Conservation (phyloP, 148 eudicot species). For the Chenopodium formosanum region DNA sequence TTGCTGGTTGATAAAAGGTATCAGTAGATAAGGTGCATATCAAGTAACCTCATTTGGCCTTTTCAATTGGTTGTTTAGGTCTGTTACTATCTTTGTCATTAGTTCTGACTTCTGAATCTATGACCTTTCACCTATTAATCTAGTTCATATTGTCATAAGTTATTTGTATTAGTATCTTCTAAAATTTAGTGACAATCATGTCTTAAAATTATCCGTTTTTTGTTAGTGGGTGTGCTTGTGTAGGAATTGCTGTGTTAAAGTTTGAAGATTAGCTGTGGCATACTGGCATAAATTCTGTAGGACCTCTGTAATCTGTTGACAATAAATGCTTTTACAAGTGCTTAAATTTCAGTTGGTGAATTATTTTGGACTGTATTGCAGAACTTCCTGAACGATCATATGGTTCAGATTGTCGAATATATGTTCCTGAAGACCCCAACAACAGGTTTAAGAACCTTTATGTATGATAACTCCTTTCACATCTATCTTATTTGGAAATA, state of each 20-base stretch:
- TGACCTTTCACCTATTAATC: not conserved
- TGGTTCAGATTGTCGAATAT: constrained; percentile 91
- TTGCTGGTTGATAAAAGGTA: not conserved
- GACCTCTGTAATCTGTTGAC: not conserved
- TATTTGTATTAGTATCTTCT: not conserved
- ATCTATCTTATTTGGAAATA: constrained; percentile 19
- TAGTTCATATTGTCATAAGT: not conserved
- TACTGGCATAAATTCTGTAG: not conserved
- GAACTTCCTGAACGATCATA: constrained; percentile 98
- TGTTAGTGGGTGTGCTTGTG: not conserved
- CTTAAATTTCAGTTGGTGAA: constrained; percentile 4
- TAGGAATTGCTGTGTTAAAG: not conserved
- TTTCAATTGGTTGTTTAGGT: not conserved
- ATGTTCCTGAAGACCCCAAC: constrained; percentile 75
- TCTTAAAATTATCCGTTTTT: not conserved
- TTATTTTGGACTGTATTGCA: constrained; percentile 30
- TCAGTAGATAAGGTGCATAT: not conserved
- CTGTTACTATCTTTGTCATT: not conserved
- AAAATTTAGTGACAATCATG: not conserved
- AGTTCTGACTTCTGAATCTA: not conserved
- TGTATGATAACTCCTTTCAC: constrained; percentile 84
- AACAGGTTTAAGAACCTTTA: constrained; percentile 99
- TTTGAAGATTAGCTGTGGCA: not conserved
- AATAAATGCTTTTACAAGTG: not conserved
- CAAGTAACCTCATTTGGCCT: not conserved